phyloP scores from a whole-genome alignment of 2,329 filamentous ascomycete species.

The Fusarium buharicum region DNA sequence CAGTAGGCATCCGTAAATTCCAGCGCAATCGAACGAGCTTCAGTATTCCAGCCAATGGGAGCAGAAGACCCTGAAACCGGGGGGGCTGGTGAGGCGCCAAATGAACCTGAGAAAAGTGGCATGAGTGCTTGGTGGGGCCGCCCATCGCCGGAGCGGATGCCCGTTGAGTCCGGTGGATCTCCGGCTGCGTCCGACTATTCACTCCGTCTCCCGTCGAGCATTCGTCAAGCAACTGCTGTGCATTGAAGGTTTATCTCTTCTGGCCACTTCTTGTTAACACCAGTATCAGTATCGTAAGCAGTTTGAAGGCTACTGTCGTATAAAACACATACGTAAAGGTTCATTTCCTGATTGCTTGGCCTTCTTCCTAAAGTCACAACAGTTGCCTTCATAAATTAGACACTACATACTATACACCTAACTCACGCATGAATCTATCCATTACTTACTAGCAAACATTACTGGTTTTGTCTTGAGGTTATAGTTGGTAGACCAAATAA shows the following conservation, averaged over 20 bases:
- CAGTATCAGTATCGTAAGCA: too few relatives aligned
- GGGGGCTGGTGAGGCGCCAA: constrained; percentile 14
- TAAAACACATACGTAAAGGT: too few relatives aligned
- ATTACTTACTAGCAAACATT: too few relatives aligned
- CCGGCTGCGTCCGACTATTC: constrained; percentile 5
- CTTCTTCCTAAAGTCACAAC: too few relatives aligned
- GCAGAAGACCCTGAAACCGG: constrained; percentile 18
- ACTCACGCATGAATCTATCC: too few relatives aligned
- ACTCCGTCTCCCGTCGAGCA: not conserved
- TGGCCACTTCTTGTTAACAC: too few relatives aligned
- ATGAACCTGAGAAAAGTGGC: constrained; percentile 23
- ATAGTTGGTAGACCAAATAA: too few relatives aligned
- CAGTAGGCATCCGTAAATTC: constrained; percentile 24
- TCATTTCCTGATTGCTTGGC: too few relatives aligned
- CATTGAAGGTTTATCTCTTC: not conserved
- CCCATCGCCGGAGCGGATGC: constrained; percentile 30
- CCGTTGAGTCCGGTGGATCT: constrained; percentile 23
- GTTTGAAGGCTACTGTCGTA: too few relatives aligned
- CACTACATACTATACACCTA: too few relatives aligned
- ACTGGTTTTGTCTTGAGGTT: too few relatives aligned
- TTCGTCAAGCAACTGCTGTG: not conserved
- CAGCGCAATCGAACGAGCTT: constrained; percentile 40
- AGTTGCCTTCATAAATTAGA: too few relatives aligned
- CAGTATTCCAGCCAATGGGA: constrained; percentile 30
- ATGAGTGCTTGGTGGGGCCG: constrained; percentile 40